Conservation (phyloP, 129 eudicot species). For the Scalesia atractyloides region DNA sequence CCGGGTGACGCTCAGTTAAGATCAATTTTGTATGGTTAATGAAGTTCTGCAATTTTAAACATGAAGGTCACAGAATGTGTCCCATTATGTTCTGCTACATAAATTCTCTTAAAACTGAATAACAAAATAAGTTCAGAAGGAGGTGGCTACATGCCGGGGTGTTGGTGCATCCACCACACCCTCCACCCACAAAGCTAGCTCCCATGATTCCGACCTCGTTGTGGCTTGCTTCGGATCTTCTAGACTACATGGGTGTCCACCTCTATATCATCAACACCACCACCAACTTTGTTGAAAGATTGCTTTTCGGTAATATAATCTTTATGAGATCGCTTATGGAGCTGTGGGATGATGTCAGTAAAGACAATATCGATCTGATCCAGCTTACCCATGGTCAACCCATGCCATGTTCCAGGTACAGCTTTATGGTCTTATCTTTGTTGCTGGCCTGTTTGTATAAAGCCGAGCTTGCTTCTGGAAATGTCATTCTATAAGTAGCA, state of each 20-base stretch:
- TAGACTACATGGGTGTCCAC: conserved; percentile 25
- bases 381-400: conserved; percentile 79
- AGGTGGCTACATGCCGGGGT: conserved; percentile 50
- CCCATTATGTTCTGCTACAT: conserved; percentile 6
- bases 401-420: conserved; percentile 99
- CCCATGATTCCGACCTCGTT: conserved; percentile 23
- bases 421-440: conserved; percentile 74
- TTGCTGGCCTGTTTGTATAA: conserved; percentile 74
- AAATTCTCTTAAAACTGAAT: conserved; percentile 10
- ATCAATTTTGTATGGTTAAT: background rate
- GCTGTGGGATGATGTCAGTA: conserved; percentile 72
- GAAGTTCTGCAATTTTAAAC: background rate
- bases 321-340: conserved; percentile 57
- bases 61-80: background rate
- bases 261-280: too few species aligned
- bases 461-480: conserved; percentile 91
- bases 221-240: conserved; percentile 26
- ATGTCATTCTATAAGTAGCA: conserved; percentile 83
- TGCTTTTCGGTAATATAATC: conserved; percentile 15
- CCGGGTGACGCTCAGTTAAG: background rate
- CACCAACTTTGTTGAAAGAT: conserved; percentile 4
- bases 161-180: conserved; percentile 66
- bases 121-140: too few species aligned
- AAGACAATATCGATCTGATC: conserved; percentile 70
- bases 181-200: conserved; percentile 73